phyloP scores from a whole-genome alignment of 352 stramenopile genomes.

The Halophytophthora polymorphica region DNA sequence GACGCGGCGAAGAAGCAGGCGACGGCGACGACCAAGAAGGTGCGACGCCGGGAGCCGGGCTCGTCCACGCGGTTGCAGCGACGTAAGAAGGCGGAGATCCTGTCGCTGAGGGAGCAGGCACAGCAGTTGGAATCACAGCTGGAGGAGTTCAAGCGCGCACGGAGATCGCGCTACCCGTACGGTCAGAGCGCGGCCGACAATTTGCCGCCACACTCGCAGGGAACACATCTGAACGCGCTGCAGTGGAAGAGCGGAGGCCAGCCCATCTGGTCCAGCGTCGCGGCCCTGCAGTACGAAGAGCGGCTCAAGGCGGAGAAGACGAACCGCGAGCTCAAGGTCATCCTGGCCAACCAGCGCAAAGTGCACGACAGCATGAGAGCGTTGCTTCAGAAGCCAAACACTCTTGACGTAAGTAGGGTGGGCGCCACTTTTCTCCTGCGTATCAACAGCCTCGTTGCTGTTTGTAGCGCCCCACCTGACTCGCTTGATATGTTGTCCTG shows the following conservation, averaged over 20 bases:
- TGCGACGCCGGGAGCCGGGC: no score
- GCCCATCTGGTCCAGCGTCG: conserved; percentile 20
- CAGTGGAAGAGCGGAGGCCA: conserved; percentile 11
- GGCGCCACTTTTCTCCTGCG: not conserved
- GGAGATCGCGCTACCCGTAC: conserved; percentile 4
- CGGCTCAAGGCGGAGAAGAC: conserved; percentile 15
- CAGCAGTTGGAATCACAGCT: conserved; percentile 15
- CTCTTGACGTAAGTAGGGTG: conserved; percentile 13
- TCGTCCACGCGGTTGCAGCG: conserved; percentile 27
- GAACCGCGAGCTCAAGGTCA: conserved; percentile 21
- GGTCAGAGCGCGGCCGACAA: not conserved
- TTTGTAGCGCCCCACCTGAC: no score
- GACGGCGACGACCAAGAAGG: no score
- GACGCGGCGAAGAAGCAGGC: conserved; percentile 16
- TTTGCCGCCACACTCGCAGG: no score
- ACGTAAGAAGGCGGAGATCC: conserved; percentile 30
- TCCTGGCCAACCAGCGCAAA: conserved; percentile 18
- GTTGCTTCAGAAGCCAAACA: conserved; percentile 14
- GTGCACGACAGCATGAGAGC: conserved; percentile 11
- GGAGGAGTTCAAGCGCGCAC: conserved; percentile 9
- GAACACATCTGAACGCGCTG: no score
- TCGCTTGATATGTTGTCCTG: no score
- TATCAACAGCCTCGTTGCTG: no score
- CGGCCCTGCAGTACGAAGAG: conserved; percentile 15
- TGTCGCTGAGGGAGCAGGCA: conserved; percentile 15